A percentile compares a stretch with the other conserved stretches of the same genome.
phyloP scores from a whole-genome alignment of 2,329 filamentous ascomycete genomes.

The Fusarium torreyae region DNA sequence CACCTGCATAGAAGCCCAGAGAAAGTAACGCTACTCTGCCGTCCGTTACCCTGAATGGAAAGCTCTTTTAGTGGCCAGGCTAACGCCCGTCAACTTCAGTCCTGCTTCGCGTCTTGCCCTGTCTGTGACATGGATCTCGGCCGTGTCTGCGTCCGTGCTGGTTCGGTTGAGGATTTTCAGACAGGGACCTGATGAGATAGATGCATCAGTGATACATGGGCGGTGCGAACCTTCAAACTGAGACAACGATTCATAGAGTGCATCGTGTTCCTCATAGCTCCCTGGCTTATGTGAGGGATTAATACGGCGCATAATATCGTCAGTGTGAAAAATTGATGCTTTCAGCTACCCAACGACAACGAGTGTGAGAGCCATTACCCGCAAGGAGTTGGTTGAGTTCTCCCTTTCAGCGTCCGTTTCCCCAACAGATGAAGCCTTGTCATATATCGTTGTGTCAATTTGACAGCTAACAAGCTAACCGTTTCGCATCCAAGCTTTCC shows the following conservation, averaged over 20 bases:
- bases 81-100: conserved; percentile 7
- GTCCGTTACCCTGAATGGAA: conserved; percentile 3
- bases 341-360: neutral
- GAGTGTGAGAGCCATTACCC: no score
- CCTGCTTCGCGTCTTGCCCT: neutral
- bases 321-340: no score
- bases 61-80: neutral
- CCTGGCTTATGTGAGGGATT: neutral
- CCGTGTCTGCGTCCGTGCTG: conserved; percentile 2
- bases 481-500: neutral
- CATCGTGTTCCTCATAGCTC: neutral
- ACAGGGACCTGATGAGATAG: neutral
- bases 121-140: conserved; percentile 15
- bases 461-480: neutral
- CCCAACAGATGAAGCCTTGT: neutral
- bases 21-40: conserved; percentile 2
- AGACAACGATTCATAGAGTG: neutral
- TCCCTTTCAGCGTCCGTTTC: neutral
- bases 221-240: neutral
- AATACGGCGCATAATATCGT: no score
- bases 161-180: neutral
- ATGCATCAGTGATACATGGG: neutral
- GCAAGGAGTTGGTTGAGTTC: no score
- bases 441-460: conserved; percentile 1
- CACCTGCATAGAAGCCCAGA: conserved; percentile 21